A percentile compares a stretch with the other conserved stretches of the same genome.
Evolutionary conservation across 768 basidiomycete genomes (phyloP).

Genomic region (Boletus eberwhitei): DNA sequence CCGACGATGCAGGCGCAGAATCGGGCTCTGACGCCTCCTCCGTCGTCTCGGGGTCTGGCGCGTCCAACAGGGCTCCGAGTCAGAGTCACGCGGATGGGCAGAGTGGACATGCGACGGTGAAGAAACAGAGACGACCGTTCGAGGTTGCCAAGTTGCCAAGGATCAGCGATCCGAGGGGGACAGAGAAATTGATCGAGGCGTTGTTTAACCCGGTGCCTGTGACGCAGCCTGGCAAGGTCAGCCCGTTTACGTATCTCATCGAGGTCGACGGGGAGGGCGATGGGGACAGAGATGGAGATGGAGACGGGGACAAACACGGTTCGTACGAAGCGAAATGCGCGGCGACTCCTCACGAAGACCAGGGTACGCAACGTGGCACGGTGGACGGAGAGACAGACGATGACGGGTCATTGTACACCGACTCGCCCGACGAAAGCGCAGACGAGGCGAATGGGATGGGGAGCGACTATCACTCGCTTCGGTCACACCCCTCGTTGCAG

Average conservation of each 20-base stretch:
- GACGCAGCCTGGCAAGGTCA: conserved; percentile 22
- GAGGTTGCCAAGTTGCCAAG: conserved; percentile 42
- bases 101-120: conserved; percentile 2
- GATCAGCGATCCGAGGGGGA: conserved; percentile 59
- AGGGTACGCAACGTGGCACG: not conserved
- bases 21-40: conserved; percentile 23
- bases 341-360: not conserved
- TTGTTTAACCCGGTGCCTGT: conserved; percentile 71
- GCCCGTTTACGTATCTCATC: conserved; percentile 38
- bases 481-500: conserved; percentile 23
- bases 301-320: conserved; percentile 5
- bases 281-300: conserved; percentile 17
- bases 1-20: conserved; percentile 5
- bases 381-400: conserved; percentile 11
- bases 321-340: not conserved
- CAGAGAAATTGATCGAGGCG: conserved; percentile 73
- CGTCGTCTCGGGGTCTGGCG: conserved; percentile 13
- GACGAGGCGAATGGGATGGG: conserved; percentile 6
- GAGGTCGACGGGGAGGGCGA: conserved; percentile 26
- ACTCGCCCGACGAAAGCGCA: conserved; percentile 15
- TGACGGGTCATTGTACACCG: conserved; percentile 20
- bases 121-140: conserved; percentile 27
- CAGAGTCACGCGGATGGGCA: not conserved
- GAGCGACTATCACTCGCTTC: conserved; percentile 31
- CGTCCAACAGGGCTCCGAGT: not conserved